These are phyloP conservation scores for Sporothrix protearum DNA, from an alignment of 2,329 filamentous ascomycete genomes.

Conservation along the genomic window DNA sequence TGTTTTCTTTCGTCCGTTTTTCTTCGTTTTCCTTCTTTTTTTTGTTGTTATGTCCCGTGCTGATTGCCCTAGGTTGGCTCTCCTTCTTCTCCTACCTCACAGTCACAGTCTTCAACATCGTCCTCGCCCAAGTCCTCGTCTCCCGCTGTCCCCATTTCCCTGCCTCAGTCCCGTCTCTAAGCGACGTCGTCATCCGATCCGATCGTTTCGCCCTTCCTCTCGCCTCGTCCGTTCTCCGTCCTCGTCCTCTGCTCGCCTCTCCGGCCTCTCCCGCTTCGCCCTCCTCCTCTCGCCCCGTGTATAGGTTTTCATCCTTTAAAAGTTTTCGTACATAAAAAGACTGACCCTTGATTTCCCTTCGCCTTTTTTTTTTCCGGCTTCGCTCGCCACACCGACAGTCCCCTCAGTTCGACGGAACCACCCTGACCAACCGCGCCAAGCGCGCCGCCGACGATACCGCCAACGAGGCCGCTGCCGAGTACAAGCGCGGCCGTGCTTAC, in stretches of 20 bases:
- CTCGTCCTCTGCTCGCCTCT: background rate
- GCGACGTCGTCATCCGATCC: background rate
- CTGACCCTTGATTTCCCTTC: background rate
- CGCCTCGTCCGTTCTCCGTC: background rate
- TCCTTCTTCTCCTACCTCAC: background rate
- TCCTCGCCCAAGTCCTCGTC: background rate
- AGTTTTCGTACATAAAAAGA: background rate
- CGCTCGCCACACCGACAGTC: background rate
- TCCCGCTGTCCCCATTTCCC: background rate
- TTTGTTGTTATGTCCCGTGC: background rate
- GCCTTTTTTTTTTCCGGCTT: no score
- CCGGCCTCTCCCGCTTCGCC: background rate
- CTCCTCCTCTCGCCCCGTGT: background rate
- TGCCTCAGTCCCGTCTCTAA: slow-evolving; percentile 9
- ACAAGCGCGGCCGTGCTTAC: slow-evolving; percentile 17
- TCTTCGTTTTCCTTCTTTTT: no score
- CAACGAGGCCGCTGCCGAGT: slow-evolving; percentile 8
- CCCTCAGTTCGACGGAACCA: background rate
- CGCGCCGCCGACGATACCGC: slow-evolving; percentile 12
- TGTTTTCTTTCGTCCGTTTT: background rate
- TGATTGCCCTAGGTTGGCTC: background rate
- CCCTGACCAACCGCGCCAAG: slow-evolving; percentile 14
- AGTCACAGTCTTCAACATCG: background rate
- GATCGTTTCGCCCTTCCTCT: background rate
- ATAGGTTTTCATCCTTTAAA: background rate